These are phyloP conservation scores for Fraxinus velutina DNA, from an alignment of 305 asterid species.

Conservation along the genomic window DNA sequence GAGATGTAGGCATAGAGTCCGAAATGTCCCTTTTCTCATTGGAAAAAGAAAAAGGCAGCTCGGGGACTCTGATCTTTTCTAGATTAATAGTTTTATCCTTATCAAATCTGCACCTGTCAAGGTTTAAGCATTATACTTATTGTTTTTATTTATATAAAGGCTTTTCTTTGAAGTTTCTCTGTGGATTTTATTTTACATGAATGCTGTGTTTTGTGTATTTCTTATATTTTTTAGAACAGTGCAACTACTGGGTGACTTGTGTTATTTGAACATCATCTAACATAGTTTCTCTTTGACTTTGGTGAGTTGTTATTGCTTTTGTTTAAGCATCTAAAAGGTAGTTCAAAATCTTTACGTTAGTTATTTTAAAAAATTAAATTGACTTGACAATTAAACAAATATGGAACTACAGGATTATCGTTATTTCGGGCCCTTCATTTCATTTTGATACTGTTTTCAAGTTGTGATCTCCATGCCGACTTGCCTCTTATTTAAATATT, in stretches of 20 bases:
- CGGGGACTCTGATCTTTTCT: background rate
- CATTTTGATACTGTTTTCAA: background rate
- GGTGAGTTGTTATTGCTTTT: background rate
- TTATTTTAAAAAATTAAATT: background rate
- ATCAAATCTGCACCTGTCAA: background rate
- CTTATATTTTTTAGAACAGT: background rate
- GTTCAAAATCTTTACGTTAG: background rate
- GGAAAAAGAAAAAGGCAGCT: background rate
- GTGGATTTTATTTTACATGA: background rate
- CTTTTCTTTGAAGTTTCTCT: background rate
- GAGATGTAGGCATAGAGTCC: background rate
- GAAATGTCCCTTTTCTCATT: background rate
- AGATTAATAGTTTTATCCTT: background rate
- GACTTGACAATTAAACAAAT: background rate
- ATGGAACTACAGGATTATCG: background rate
- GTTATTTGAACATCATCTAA: background rate
- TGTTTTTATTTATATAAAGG: background rate
- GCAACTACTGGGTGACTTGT: background rate
- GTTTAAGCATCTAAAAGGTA: background rate
- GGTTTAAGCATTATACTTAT: background rate
- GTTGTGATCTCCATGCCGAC: constrained; percentile 4
- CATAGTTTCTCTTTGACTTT: background rate
- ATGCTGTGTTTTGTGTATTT: background rate
- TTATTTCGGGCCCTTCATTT: background rate
- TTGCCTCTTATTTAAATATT: constrained; percentile 14